These are phyloP conservation scores for Pestalotiopsis sp. DNA, from an alignment of 2,329 filamentous ascomycete species.

Conservation along the genomic window DNA sequence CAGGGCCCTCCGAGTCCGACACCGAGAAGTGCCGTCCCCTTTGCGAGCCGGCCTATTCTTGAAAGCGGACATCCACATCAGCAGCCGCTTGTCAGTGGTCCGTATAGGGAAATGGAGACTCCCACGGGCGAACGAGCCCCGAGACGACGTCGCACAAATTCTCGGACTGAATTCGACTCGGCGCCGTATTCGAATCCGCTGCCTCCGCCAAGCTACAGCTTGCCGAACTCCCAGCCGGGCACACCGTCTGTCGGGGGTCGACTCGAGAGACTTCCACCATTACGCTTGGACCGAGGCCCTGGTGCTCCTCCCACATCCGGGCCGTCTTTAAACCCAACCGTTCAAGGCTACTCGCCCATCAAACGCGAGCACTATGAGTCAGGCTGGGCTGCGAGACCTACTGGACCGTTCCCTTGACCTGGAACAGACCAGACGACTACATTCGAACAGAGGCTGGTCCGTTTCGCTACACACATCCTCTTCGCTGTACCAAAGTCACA, in stretches of 20 bases:
- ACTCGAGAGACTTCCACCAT: slow-evolving; percentile 48
- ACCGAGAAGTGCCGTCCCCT: slow-evolving; percentile 35
- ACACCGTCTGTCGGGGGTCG: slow-evolving; percentile 28
- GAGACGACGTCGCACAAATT: slow-evolving; percentile 50
- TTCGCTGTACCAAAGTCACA: slow-evolving; percentile 10
- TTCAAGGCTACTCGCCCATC: slow-evolving; percentile 27
- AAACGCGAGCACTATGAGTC: slow-evolving; percentile 37
- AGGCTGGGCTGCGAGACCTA: slow-evolving; percentile 37
- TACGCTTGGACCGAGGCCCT: slow-evolving; percentile 46
- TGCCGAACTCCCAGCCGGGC: slow-evolving; percentile 31
- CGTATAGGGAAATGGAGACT: slow-evolving; percentile 42
- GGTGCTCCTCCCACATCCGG: slow-evolving; percentile 21
- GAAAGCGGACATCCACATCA: slow-evolving; percentile 23
- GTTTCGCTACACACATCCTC: not conserved
- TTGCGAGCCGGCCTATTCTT: slow-evolving; percentile 39
- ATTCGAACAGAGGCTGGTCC: not conserved
- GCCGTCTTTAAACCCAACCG: slow-evolving; percentile 22
- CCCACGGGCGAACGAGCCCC: slow-evolving; percentile 46
- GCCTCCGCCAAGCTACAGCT: slow-evolving; percentile 38
- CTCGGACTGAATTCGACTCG: slow-evolving; percentile 43
- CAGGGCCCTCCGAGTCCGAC: slow-evolving; percentile 55
- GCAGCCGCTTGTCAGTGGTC: slow-evolving; percentile 22
- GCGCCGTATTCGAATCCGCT: slow-evolving; percentile 42
- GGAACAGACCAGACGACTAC: not conserved
- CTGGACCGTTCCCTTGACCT: slow-evolving; percentile 5